These are phyloP conservation scores for Chaetomiaceae sp. DNA, from an alignment of 2,329 filamentous ascomycete species.

Conservation along the genomic window DNA sequence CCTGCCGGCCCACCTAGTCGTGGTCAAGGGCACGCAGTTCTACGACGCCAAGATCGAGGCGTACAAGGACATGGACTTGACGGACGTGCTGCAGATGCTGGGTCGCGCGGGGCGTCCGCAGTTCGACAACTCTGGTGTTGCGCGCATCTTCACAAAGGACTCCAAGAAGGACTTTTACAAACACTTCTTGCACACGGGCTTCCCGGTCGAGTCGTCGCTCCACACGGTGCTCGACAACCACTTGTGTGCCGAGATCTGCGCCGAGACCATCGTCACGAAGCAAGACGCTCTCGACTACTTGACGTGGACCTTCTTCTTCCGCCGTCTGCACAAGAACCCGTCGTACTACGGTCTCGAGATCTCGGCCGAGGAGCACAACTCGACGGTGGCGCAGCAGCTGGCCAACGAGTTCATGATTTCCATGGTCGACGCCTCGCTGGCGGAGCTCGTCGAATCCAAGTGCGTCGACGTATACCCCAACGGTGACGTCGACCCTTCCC, in stretches of 20 bases:
- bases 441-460: slow-evolving; percentile 74
- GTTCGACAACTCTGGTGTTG: slow-evolving; percentile 93
- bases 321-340: slow-evolving; percentile 93
- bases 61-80: slow-evolving; percentile 98
- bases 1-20: slow-evolving; percentile 89
- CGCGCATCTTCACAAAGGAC: slow-evolving; percentile 95
- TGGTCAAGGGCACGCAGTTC: slow-evolving; percentile 97
- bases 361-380: slow-evolving; percentile 86
- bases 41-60: slow-evolving; percentile 97
- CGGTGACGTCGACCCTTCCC: slow-evolving; percentile 83
- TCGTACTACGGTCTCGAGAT: slow-evolving; percentile 97
- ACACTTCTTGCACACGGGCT: slow-evolving; percentile 96
- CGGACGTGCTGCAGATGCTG: slow-evolving; percentile 96
- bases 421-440: slow-evolving; percentile 81
- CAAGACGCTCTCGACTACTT: slow-evolving; percentile 97
- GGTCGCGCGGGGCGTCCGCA: slow-evolving; percentile 92
- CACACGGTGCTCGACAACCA: slow-evolving; percentile 98
- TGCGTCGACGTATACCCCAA: slow-evolving; percentile 81
- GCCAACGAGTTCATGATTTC: slow-evolving; percentile 95
- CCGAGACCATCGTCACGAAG: slow-evolving; percentile 87
- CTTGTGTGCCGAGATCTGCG: slow-evolving; percentile 88
- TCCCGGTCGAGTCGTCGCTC: slow-evolving; percentile 92
- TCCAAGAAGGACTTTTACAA: slow-evolving; percentile 99
- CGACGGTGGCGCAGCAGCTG: slow-evolving; percentile 73
- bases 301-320: slow-evolving; percentile 99